phyloP scores from a whole-genome alignment of 2,329 filamentous ascomycete genomes.

The Arthrobotrys conoides region DNA sequence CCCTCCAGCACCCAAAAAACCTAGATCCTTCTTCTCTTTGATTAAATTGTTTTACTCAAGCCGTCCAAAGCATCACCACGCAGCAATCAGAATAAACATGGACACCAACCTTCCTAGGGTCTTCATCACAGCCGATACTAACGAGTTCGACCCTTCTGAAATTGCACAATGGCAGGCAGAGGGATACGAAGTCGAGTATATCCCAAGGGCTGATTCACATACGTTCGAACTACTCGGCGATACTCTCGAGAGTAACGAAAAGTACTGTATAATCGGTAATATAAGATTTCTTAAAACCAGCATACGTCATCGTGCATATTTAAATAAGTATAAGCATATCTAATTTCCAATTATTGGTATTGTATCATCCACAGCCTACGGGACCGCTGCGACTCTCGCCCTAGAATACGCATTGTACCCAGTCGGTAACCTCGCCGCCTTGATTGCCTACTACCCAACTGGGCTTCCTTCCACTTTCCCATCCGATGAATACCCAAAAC shows the following conservation, averaged over 20 bases:
- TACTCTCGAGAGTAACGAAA: conserved; percentile 72
- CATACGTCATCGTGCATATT: conserved; percentile 22
- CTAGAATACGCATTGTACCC: conserved; percentile 74
- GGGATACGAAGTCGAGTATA: conserved; percentile 74
- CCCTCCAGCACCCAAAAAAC: background rate
- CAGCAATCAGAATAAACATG: conserved; percentile 31
- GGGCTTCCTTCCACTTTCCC: conserved; percentile 71
- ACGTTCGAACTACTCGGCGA: conserved; percentile 71
- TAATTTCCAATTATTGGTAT: background rate
- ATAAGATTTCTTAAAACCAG: too few relatives aligned
- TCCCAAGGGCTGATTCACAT: conserved; percentile 71
- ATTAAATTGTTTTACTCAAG: background rate
- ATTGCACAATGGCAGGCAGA: conserved; percentile 74
- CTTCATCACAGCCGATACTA: conserved; percentile 71
- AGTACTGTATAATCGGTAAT: conserved; percentile 75
- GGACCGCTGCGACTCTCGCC: conserved; percentile 74
- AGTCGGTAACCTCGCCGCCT: conserved; percentile 72
- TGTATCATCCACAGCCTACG: conserved; percentile 70
- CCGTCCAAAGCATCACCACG: conserved; percentile 19
- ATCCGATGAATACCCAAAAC: conserved; percentile 65
- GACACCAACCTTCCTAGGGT: conserved; percentile 63
- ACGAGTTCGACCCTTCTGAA: conserved; percentile 73
- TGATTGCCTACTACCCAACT: conserved; percentile 76
- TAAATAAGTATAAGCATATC: background rate
- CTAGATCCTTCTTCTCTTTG: background rate